A percentile compares a stretch with the other conserved stretches of the same genome.
These are phyloP conservation scores for Stagonosporopsis tanaceti DNA, from an alignment of 2,329 filamentous ascomycete genomes.

Conservation along the genomic window DNA sequence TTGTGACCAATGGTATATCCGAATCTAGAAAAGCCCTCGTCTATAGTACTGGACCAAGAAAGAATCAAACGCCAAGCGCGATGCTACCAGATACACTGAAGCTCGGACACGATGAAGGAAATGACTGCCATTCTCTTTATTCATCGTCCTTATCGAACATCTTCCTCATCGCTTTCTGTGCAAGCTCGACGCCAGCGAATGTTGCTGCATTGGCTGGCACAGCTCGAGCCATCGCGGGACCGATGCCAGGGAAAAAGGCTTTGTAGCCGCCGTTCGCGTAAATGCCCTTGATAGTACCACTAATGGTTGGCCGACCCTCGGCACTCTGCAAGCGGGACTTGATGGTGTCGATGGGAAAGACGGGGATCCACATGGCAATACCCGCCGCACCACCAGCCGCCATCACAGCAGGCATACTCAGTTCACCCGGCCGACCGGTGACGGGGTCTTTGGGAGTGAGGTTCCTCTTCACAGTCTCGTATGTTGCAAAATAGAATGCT, in stretches of 20 bases:
- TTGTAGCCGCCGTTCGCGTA: conserved; percentile 83
- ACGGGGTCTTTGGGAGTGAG: conserved; percentile 82
- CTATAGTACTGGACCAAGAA: conserved; percentile 19
- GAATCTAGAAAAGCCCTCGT: conserved; percentile 22
- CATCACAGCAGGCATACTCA: conserved; percentile 84
- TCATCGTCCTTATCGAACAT: conserved; percentile 62
- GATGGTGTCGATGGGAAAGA: conserved; percentile 97
- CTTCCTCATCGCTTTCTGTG: conserved; percentile 83
- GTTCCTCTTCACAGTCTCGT: conserved; percentile 90
- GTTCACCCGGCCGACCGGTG: conserved; percentile 75
- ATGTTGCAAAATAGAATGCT: conserved; percentile 95
- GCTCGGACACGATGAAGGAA: conserved; percentile 21
- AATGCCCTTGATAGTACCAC: conserved; percentile 80
- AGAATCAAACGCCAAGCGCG: conserved; percentile 32
- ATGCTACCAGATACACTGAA: conserved; percentile 28
- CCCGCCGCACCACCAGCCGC: conserved; percentile 88
- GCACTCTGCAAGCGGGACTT: conserved; percentile 94
- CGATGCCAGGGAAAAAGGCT: conserved; percentile 97
- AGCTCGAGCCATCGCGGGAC: conserved; percentile 88
- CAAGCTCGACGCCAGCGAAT: conserved; percentile 85
- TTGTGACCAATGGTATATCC: conserved; percentile 21
- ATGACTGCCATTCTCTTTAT: conserved; percentile 24
- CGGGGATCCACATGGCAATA: conserved; percentile 98
- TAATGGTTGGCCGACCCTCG: conserved; percentile 81
- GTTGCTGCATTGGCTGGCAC: conserved; percentile 97